Evolutionary conservation across 1,284 basidiomycete species (phyloP), one percentile per base, ranked within the genome.

Genomic region (Garcileccinum viscosum): DNA sequence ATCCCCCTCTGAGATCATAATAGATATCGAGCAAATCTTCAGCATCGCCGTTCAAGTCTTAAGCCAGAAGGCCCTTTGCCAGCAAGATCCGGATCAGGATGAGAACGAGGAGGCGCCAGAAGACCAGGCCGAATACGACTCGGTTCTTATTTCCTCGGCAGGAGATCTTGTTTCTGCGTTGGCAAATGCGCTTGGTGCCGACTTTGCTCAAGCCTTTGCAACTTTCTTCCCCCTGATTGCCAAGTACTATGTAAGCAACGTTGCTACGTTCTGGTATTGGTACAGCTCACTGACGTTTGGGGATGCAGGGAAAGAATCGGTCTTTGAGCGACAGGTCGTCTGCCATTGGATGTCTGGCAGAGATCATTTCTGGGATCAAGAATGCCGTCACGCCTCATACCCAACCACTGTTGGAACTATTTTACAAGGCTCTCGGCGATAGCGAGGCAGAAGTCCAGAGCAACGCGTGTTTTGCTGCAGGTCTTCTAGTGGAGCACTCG

Each of bases 281-380:
- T 27, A 35, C 35, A 14, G 42, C 60, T 62, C 9, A 37, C 63
- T 69, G 58, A 75, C 75, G 14, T 17, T 40, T 76, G 72, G 44
- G 53, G 64, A 47, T 33, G 27, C 76, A 95, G 93, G 92, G 92
- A 84, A 92, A 93, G 82, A 93, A 88, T 75, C 92, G 96, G 70
- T 95, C 95, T 15, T 84, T 94, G 67, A 95, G 93, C 72, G 98
- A 99, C 81, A 93, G 95, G 63, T 96, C 97, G 15, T 93, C 96
- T 69, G 92, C 97, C 32, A 94, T 99, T 69, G 98, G 98, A 37
- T 95, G 93, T 72, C 86, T 99, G 35, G 97, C 97, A 63, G 98
- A 99, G 84, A 95, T 99, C 74, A 97, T 98, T 78, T 90, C 93
- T 37, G 96, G 96, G 63, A 93, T 99, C 88, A 96, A 97, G 85